Conservation (phyloP, 495 filamentous ascomycete genomes). For the Trichoderma gamsii region DNA sequence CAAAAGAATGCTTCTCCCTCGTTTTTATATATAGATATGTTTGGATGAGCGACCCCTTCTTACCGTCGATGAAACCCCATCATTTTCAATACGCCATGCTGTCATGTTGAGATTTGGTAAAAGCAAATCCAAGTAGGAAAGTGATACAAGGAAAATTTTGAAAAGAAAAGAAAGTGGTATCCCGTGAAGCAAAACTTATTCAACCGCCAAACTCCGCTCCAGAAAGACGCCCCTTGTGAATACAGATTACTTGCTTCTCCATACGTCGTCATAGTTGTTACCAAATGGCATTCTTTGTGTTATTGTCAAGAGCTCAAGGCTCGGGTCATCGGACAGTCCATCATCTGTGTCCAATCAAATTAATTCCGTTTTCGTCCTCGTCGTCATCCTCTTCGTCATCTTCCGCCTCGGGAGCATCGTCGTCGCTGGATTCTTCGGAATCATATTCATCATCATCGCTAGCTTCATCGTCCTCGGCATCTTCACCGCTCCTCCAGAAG, state of each 20-base stretch:
- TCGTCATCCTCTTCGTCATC: constrained; percentile 45
- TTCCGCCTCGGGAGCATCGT: constrained; percentile 24
- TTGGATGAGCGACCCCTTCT: not conserved
- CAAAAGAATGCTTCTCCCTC: not conserved
- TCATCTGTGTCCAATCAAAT: constrained; percentile 66
- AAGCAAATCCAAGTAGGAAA: not conserved
- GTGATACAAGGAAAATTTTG: not conserved
- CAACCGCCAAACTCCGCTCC: constrained; percentile 19
- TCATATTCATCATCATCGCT: constrained; percentile 31
- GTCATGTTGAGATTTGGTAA: not conserved
- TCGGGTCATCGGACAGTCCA: not conserved
- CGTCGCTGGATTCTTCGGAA: constrained; percentile 26
- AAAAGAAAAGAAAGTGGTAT: not conserved
- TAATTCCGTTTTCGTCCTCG: constrained; percentile 50
- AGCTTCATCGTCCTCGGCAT: constrained; percentile 33
- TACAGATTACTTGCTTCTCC: not conserved
- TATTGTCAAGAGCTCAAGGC: not conserved
- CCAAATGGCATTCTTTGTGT: not conserved
- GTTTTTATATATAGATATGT: not conserved
- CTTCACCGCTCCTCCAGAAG: constrained; percentile 54
- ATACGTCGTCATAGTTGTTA: not conserved
- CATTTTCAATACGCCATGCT: not conserved
- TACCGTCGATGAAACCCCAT: not conserved
- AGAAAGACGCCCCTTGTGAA: not conserved
- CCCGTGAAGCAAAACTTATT: constrained; percentile 18